phyloP scores from a whole-genome alignment of 129 eudicot genomes.

The Tagetes erecta region DNA sequence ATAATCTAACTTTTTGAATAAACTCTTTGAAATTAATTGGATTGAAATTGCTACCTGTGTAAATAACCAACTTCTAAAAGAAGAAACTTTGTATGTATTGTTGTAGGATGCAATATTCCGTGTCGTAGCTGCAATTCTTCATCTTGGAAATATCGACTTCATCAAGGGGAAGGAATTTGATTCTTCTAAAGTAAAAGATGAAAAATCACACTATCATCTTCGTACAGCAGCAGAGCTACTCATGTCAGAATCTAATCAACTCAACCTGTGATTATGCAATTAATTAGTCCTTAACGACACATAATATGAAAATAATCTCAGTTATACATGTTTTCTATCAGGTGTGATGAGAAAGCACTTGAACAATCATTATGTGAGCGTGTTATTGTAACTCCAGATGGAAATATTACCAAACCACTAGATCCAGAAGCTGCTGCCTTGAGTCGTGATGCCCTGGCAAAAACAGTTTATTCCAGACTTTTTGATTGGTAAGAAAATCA shows the following conservation, averaged over 20 bases:
- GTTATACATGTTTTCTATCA: conserved; percentile 27
- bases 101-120: conserved; percentile 93
- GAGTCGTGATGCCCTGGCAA: conserved; percentile 97
- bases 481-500: conserved; percentile 73
- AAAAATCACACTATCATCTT: conserved; percentile 72
- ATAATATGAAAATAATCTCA: not conserved
- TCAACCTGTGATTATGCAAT: conserved; percentile 5
- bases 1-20: not conserved
- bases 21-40: not conserved
- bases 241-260: conserved; percentile 46
- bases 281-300: not conserved
- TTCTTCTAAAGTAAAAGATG: conserved; percentile 86
- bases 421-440: conserved; percentile 83
- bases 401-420: conserved; percentile 83
- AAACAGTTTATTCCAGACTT: conserved; percentile 87
- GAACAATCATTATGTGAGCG: conserved; percentile 92
- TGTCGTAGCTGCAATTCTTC: conserved; percentile 98
- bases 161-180: conserved; percentile 86
- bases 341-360: conserved; percentile 82
- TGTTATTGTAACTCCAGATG: conserved; percentile 98
- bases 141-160: conserved; percentile 88
- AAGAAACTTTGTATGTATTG: not conserved
- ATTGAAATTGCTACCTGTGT: not conserved
- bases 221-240: conserved; percentile 92
- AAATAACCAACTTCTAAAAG: conserved; percentile 11